Evolutionary conservation across 148 eudicot species (phyloP).

Genomic region (Gaultheria prostrata): DNA sequence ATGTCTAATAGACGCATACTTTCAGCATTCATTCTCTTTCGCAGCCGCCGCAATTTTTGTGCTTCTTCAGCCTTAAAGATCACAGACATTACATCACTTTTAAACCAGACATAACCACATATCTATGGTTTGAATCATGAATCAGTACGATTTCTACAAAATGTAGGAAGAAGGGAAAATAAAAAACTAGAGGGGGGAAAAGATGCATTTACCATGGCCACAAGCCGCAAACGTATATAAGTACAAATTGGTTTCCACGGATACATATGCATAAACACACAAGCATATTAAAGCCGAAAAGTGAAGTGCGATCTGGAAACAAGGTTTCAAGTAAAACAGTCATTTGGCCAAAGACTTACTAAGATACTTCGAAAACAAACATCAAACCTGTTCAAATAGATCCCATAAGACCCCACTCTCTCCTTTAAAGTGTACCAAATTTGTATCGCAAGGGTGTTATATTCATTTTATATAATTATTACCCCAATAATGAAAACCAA

Average conservation of each 20-base stretch:
- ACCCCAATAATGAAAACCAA: not conserved
- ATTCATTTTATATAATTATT: not conserved
- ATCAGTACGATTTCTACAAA: not conserved
- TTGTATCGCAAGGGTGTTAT: not conserved
- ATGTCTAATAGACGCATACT: conserved; percentile 69
- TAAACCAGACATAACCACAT: not conserved
- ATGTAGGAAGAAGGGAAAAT: not conserved
- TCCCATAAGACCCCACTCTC: not conserved
- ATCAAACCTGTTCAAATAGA: not conserved
- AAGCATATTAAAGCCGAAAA: not conserved
- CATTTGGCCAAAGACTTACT: not conserved
- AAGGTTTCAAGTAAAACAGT: not conserved
- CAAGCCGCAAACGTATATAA: not conserved
- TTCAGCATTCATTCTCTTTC: conserved; percentile 62
- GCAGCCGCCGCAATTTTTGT: conserved; percentile 50
- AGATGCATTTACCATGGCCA: not conserved
- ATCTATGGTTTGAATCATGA: not conserved
- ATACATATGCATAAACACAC: not conserved
- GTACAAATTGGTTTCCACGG: not conserved
- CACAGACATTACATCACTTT: not conserved
- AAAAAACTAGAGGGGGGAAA: not conserved
- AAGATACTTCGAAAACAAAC: not conserved
- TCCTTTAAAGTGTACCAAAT: not conserved
- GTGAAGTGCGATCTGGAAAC: not conserved
- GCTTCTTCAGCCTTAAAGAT: conserved; percentile 80